Percentiles rank a stretch among this genome's conserved stretches.
These are phyloP conservation scores for Euclidium syriacum DNA, from an alignment of 345 rosid genomes.

Conservation along the genomic window DNA sequence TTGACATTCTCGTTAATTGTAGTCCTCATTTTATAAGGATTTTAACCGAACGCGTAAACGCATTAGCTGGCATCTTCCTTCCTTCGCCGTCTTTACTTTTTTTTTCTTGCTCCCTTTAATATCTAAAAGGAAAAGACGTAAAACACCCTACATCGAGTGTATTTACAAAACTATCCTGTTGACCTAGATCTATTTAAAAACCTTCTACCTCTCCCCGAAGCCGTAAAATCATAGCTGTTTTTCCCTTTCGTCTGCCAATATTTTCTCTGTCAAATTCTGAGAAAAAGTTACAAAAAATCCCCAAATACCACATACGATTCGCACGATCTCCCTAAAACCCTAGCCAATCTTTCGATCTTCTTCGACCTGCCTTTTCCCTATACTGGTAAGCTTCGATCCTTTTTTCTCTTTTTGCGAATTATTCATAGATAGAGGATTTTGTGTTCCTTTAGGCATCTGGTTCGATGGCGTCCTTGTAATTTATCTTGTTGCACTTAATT, in stretches of 20 bases:
- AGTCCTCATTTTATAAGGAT: background rate
- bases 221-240: background rate
- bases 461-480: background rate
- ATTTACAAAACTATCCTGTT: conserved; percentile 3
- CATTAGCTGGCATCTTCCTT: conserved; percentile 6
- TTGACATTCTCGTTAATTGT: background rate
- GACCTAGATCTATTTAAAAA: conserved; percentile 20
- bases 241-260: background rate
- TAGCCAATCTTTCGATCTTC: background rate
- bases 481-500: background rate
- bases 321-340: conserved; percentile 5
- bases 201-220: background rate
- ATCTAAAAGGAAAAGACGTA: background rate
- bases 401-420: background rate
- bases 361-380: background rate
- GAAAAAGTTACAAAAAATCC: background rate
- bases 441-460: background rate
- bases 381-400: conserved; percentile 3
- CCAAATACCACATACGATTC: background rate
- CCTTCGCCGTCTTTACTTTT: background rate
- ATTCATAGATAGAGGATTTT: background rate
- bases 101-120: background rate
- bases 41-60: background rate
- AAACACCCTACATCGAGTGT: background rate
- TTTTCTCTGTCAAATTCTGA: background rate